Base-by-base conservation (phyloP, 1,284 basidiomycete species). In the Ustilago trichophora region DNA sequence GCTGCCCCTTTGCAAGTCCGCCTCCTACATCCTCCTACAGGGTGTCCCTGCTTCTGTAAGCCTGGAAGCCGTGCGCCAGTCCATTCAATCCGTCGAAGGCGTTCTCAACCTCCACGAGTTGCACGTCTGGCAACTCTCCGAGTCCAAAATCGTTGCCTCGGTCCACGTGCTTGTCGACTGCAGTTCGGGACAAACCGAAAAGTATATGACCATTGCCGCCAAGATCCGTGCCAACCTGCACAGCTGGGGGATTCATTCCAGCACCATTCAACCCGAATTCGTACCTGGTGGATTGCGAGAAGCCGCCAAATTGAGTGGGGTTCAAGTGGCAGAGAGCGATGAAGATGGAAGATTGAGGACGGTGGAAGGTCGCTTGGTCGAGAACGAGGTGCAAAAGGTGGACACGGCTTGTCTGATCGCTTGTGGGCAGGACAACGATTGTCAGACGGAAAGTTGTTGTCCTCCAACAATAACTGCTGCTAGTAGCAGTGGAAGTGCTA, bases 1-100 rank as follows among this genome's bases (percentile, higher is more conserved):
- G 3, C 80, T 98, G 36, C 96, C 96, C 8, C 86, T 98, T 21
- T 94, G 96, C 71, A 90, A 89, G 82, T 93, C 92, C 69, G 91
- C 95, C 4, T 93, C 93, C 11, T 94, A 92, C 83, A 98, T 99
- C 79, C 85, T 98, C n/a, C 85, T 98, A 7, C 96, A 99, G 83
- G 95, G 91, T 36, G 95, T 98, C 2, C 96, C 96, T 0, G 85
- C 90, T 0, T 90, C 89, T 10, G 87, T 98, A 15, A 93, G 92
- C 4, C 86, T 98, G 29, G 92, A 95, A 21, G 88, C 89, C 56
- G 91, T 98, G 15, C 88, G 91, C 45, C 83, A 85, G 13, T 88
- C 90, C 6, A 93, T 99, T 65, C 84, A 90, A 22, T 83, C 84
- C 6, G 90, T 97, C 15, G 86, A 89, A 3, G 95, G 96, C 37